Conservation (phyloP, 192 early-diverging fungal genomes). For the Coemansia sp. region DNA sequence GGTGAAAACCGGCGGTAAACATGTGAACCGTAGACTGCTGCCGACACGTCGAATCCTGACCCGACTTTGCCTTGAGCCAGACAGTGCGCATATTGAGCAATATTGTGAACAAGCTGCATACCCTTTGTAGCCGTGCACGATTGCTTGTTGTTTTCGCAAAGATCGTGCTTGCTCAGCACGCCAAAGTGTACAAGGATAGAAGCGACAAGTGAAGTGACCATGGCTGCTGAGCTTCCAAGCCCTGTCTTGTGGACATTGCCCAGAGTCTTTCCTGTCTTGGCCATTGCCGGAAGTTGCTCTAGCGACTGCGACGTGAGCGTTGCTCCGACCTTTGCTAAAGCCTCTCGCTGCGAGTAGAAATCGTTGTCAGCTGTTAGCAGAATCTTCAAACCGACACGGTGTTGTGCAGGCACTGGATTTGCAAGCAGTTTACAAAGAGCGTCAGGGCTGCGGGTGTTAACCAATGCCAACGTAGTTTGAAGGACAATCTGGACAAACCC, state of each 20-base stretch:
- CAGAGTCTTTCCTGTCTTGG: conserved; percentile 63
- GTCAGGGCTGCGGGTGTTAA: conserved; percentile 15
- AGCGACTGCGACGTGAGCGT: conserved; percentile 61
- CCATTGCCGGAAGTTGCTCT: conserved; percentile 60
- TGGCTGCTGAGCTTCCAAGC: conserved; percentile 93
- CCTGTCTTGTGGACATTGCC: conserved; percentile 89
- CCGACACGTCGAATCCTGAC: conserved; percentile 92
- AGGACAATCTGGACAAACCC: conserved; percentile 51
- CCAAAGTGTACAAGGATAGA: conserved; percentile 76
- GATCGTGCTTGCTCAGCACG: conserved; percentile 23
- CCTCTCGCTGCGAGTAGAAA: conserved; percentile 93
- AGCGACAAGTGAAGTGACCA: conserved; percentile 89
- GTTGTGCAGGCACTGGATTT: neutral
- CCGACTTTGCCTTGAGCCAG: conserved; percentile 99
- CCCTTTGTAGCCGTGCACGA: conserved; percentile 9
- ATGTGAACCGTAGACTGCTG: conserved; percentile 91
- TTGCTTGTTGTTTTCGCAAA: neutral
- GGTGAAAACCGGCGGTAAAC: conserved; percentile 83
- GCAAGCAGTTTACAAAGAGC: conserved; percentile 1
- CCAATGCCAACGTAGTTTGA: conserved; percentile 25
- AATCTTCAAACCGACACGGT: conserved; percentile 61
- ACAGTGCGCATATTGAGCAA: conserved; percentile 91
- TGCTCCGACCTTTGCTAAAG: conserved; percentile 58
- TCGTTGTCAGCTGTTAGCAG: conserved; percentile 91
- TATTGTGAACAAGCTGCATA: conserved; percentile 72